phyloP scores from a whole-genome alignment of 768 basidiomycete genomes.

The Stropharia rugosoannulata region DNA sequence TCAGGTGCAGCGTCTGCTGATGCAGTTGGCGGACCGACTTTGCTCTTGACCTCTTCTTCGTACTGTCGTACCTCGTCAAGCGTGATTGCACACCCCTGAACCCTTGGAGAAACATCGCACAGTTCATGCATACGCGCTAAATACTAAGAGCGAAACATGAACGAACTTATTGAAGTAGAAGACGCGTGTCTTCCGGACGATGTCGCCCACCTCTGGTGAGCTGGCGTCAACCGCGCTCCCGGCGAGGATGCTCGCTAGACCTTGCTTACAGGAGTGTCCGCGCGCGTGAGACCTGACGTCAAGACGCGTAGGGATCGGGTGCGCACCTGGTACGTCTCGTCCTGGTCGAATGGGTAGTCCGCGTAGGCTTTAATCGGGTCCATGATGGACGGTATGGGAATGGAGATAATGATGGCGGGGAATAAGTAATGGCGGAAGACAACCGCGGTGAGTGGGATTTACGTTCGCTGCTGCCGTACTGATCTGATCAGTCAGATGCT shows the following conservation, averaged over 20 bases:
- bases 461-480: too few relatives aligned
- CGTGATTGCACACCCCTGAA: slow-evolving; percentile 40
- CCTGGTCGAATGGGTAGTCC: slow-evolving; percentile 47
- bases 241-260: slow-evolving; percentile 55
- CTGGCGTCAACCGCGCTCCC: slow-evolving; percentile 35
- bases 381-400: background rate
- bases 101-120: slow-evolving; percentile 19
- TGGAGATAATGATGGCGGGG: too few relatives aligned
- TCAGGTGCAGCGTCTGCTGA: background rate
- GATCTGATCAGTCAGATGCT: too few relatives aligned
- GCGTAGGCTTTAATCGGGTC: slow-evolving; percentile 7
- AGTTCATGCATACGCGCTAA: background rate
- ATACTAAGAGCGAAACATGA: background rate
- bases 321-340: slow-evolving; percentile 59
- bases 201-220: slow-evolving; percentile 40
- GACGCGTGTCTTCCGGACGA: slow-evolving; percentile 52
- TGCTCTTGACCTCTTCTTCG: slow-evolving; percentile 21
- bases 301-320: background rate
- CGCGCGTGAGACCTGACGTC: background rate
- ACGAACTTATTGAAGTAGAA: slow-evolving; percentile 74
- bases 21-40: background rate
- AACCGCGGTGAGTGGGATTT: too few relatives aligned
- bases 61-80: slow-evolving; percentile 40
- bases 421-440: too few relatives aligned
- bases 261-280: slow-evolving; percentile 48